Evolutionary conservation across 2,329 filamentous ascomycete genomes (phyloP).

Genomic region (Alternaria rosae): DNA sequence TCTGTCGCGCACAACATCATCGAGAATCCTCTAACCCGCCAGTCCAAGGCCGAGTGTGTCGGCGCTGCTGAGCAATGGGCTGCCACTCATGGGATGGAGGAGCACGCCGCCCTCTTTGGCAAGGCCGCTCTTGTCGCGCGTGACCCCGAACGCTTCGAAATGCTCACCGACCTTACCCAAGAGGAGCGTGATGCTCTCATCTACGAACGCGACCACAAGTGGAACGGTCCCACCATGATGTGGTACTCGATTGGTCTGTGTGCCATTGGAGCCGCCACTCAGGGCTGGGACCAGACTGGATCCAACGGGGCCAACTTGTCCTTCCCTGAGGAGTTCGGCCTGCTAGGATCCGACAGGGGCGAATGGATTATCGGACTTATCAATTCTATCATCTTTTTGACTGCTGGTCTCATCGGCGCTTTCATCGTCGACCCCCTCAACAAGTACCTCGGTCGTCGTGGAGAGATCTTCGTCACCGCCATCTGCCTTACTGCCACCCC

Average conservation of each 20-base stretch:
- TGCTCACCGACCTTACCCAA: conserved; percentile 66
- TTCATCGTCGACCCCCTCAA: conserved; percentile 47
- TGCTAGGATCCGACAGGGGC: conserved; percentile 42
- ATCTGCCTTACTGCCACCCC: conserved; percentile 46
- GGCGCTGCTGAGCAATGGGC: conserved; percentile 69
- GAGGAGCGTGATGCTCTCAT: conserved; percentile 66
- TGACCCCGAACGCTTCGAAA: conserved; percentile 69
- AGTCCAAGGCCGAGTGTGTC: conserved; percentile 60
- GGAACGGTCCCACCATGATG: conserved; percentile 63
- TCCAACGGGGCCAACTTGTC: conserved; percentile 64
- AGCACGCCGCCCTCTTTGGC: conserved; percentile 66
- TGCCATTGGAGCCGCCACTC: conserved; percentile 73
- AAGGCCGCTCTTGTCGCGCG: conserved; percentile 79
- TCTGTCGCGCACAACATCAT: conserved; percentile 58
- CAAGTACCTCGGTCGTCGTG: conserved; percentile 47
- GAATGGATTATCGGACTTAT: conserved; percentile 46
- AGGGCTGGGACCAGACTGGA: conserved; percentile 72
- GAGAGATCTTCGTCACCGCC: conserved; percentile 50
- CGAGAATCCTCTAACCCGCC: conserved; percentile 47
- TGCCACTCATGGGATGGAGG: conserved; percentile 63
- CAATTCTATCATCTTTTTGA: conserved; percentile 51
- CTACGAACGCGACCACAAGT: conserved; percentile 71
- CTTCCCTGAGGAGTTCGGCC: conserved; percentile 64
- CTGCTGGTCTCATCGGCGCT: conserved; percentile 44
- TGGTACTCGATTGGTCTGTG: conserved; percentile 73